Percentiles rank a stretch among this genome's conserved stretches.
These are phyloP conservation scores for Emericellopsis cladophorae DNA, from an alignment of 2,329 filamentous ascomycete genomes.

Conservation along the genomic window DNA sequence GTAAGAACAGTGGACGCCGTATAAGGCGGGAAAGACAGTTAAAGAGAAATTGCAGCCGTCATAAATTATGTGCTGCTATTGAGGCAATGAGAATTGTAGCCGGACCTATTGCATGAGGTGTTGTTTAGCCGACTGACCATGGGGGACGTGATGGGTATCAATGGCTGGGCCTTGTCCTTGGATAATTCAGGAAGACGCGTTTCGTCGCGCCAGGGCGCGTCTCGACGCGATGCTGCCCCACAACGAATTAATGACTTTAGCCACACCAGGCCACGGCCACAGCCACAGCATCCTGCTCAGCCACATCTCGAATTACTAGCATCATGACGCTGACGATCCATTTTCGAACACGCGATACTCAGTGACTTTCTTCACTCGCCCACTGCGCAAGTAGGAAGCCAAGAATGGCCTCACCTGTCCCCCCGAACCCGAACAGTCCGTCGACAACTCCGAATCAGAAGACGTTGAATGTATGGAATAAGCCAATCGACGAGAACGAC, in stretches of 20 bases:
- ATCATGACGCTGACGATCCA: too few relatives aligned
- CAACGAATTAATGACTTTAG: conserved; percentile 1
- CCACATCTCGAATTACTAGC: background rate
- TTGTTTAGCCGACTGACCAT: background rate
- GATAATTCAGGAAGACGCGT: conserved; percentile 4
- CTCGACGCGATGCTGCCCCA: conserved; percentile 1
- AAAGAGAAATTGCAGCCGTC: conserved; percentile 2
- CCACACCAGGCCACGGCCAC: background rate
- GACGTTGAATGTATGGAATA: conserved; percentile 3
- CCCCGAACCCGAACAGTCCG: background rate
- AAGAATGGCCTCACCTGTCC: conserved; percentile 1
- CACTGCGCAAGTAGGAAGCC: conserved; percentile 1
- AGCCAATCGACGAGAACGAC: conserved; percentile 3
- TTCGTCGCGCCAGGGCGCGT: conserved; percentile 3
- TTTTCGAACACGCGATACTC: too few relatives aligned
- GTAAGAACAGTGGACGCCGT: conserved; percentile 8
- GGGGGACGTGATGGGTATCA: background rate
- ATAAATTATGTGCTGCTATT: conserved; percentile 4
- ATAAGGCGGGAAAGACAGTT: background rate
- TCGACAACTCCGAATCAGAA: background rate
- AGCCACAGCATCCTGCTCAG: background rate
- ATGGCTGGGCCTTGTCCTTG: background rate
- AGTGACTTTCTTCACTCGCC: background rate
- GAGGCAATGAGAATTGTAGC: background rate
- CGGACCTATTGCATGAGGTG: background rate